Evolutionary conservation across 306 rosid species (phyloP).

Genomic region (Psophocarpus tetragonolobus): DNA sequence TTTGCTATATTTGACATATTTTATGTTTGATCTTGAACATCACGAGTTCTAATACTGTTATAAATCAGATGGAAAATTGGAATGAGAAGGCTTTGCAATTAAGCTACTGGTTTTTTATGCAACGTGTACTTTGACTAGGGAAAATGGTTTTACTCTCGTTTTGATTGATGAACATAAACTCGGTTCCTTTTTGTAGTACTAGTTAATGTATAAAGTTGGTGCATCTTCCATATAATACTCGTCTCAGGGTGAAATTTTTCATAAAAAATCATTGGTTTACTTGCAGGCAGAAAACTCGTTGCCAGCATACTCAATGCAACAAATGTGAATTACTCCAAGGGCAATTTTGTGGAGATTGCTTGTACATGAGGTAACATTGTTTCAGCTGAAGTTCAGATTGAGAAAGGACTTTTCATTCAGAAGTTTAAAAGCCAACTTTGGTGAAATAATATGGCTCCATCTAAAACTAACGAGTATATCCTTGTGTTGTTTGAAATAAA

Average conservation of each 20-base stretch:
- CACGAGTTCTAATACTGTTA: background rate
- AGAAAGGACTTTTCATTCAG: background rate
- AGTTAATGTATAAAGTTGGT: constrained; percentile 2
- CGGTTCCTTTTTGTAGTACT: background rate
- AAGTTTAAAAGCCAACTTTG: background rate
- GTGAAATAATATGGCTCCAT: background rate
- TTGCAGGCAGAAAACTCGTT: constrained; percentile 69
- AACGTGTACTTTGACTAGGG: background rate
- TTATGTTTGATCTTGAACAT: background rate
- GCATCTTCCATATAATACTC: constrained; percentile 13
- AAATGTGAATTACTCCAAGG: constrained; percentile 70
- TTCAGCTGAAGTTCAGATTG: constrained; percentile 24
- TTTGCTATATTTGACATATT: background rate
- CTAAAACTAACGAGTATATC: background rate
- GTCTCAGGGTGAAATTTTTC: constrained; percentile 23
- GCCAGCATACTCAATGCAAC: constrained; percentile 55
- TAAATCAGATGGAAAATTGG: background rate
- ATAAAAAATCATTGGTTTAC: constrained; percentile 21
- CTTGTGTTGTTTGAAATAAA: constrained; percentile 3
- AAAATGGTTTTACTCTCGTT: background rate
- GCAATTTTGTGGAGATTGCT: constrained; percentile 82
- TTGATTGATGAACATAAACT: constrained; percentile 12
- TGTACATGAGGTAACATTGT: constrained; percentile 66
- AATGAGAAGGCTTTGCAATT: background rate
- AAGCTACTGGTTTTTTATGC: background rate